phyloP scores from a whole-genome alignment of 306 rosid species.

The Hippophae rhamnoides region DNA sequence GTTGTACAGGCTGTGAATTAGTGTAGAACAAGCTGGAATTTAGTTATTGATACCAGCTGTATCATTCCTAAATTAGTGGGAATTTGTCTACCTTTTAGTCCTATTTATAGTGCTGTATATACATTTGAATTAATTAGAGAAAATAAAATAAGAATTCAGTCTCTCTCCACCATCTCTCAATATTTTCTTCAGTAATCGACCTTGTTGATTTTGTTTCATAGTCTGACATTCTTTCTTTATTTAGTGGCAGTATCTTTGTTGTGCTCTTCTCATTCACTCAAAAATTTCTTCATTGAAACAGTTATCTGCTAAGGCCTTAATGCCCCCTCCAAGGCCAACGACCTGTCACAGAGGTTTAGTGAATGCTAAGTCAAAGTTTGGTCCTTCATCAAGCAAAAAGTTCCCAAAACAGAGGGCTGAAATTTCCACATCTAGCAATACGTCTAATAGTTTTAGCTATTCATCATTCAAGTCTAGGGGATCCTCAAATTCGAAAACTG shows the following conservation, averaged over 20 bases:
- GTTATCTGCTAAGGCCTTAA: slow-evolving; percentile 85
- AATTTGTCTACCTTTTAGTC: no score
- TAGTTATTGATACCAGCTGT: no score
- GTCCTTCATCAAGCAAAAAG: slow-evolving; percentile 68
- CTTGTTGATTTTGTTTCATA: neutral
- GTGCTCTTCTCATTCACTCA: slow-evolving; percentile 5
- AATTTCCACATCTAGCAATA: slow-evolving; percentile 54
- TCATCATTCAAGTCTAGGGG: slow-evolving; percentile 48
- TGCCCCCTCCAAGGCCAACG: slow-evolving; percentile 93
- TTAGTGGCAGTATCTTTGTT: neutral
- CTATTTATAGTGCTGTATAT: no score
- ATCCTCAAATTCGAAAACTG: slow-evolving; percentile 63
- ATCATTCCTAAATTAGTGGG: no score
- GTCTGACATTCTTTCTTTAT: neutral
- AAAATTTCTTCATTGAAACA: slow-evolving; percentile 50
- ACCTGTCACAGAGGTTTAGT: slow-evolving; percentile 28
- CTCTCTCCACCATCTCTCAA: no score
- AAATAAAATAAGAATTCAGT: no score
- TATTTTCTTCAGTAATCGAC: no score
- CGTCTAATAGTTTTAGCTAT: slow-evolving; percentile 61
- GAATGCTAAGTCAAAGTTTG: slow-evolving; percentile 42
- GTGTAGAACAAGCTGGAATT: no score
- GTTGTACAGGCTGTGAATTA: no score
- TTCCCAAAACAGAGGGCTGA: slow-evolving; percentile 38
- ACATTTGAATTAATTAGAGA: no score